Evolutionary conservation across 352 stramenopile species (phyloP), one percentile per base, ranked within the genome.

Genomic region (Nothophytophthora sp.): DNA sequence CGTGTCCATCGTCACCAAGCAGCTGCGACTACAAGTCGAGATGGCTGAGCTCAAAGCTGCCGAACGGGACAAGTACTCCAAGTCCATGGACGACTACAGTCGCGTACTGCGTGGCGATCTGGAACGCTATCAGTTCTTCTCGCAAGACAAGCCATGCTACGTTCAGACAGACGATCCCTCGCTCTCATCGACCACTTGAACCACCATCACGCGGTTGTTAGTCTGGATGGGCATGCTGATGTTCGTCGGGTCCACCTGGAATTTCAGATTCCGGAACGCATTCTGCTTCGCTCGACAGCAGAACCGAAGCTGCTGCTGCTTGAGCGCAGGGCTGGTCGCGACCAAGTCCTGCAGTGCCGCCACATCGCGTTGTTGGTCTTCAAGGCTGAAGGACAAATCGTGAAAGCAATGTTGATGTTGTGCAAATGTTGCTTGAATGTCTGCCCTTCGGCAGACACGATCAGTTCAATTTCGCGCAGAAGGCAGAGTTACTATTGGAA

Each of bases 41-140:
- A 70, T 76, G 53, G 74, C 73, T 9, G 73, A 87, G 39, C 50
- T 82, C 6, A 72, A 81, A 9, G 71, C 70, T 7, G 56, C 73
- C 8, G 81, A 90, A 27, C 70, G 72, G 11, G 76, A 87, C 11
- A 81, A 86, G 34, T 79, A 88, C 23, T 72, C 76, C 5, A 75
- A 79, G 29, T 81, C 73, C 10, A 54, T 88, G 18, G 78, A 87
- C 27, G 77, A 89, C 29, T 92, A 88, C 61, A 88, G 81, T 20
- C 70, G 75, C 11, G 81, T 92, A 10, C 58, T 92, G 13, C 77
- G 77, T 10, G 84, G 59, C 25, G 81, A 92, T 39, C 54, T 92
- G 16, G 81, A 92, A 50, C 73, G 78, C 12, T 90, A 81, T 34
- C 81, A 92, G 42, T 90, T 90, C 39, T 86, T 90, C 45, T 88